Conservation (phyloP, 768 basidiomycete species). For the Mycena filopes region DNA sequence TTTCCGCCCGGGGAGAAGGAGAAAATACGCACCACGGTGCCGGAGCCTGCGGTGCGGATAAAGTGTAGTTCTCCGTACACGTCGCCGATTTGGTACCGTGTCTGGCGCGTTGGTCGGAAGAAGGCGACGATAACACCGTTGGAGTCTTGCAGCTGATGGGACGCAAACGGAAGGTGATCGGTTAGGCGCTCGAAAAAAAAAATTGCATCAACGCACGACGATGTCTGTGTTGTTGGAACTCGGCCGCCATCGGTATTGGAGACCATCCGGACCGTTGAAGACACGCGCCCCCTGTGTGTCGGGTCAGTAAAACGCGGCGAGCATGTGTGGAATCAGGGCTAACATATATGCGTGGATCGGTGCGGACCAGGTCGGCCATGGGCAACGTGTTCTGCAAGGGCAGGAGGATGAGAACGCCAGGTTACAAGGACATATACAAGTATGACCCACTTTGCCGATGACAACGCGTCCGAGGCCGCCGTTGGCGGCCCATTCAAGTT, state of each 20-base stretch:
- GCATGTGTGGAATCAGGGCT: constrained; percentile 32
- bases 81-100: constrained; percentile 87
- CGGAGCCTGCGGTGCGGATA: constrained; percentile 79
- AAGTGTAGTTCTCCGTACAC: constrained; percentile 90
- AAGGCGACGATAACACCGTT: constrained; percentile 78
- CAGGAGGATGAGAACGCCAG: constrained; percentile 37
- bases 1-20: constrained; percentile 19
- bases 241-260: constrained; percentile 85
- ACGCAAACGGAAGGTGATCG: constrained; percentile 32
- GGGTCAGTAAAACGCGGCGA: constrained; percentile 20
- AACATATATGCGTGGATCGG: constrained; percentile 72
- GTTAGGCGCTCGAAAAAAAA: constrained; percentile 28
- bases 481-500: constrained; percentile 86
- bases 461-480: constrained; percentile 87
- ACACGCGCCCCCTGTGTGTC: constrained; percentile 65
- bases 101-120: constrained; percentile 80
- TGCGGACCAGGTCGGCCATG: constrained; percentile 85
- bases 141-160: constrained; percentile 74
- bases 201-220: constrained; percentile 56
- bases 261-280: constrained; percentile 87
- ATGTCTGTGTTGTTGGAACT: constrained; percentile 66
- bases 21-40: constrained; percentile 74
- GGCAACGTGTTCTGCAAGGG: constrained; percentile 72
- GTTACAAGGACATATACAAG: constrained; percentile 28
- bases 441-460: constrained; percentile 77